Percentiles rank a stretch among this genome's conserved stretches.
These are phyloP conservation scores for Houttuynia cordata DNA, from an alignment of 164 flowering plant species.

Conservation along the genomic window DNA sequence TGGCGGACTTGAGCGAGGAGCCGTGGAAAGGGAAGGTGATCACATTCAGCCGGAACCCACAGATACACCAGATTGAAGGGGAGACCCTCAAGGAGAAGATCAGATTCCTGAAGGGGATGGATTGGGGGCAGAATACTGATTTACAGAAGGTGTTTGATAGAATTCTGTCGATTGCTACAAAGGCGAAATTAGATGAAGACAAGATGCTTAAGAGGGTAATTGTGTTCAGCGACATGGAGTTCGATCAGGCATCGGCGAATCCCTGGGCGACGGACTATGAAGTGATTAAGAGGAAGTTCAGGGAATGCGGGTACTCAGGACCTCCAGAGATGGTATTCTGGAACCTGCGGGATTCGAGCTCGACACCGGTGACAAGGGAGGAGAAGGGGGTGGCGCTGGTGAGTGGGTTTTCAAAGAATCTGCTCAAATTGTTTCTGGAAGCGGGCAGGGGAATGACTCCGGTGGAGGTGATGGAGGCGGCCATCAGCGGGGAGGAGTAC, in stretches of 20 bases:
- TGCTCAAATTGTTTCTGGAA: conserved; percentile 34
- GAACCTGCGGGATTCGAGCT: conserved; percentile 30
- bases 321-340: conserved; percentile 49
- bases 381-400: conserved; percentile 41
- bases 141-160: conserved; percentile 27
- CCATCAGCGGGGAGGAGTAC: conserved; percentile 27
- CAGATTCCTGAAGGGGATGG: conserved; percentile 12
- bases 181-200: conserved; percentile 10
- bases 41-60: conserved; percentile 19
- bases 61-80: conserved; percentile 16
- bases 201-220: conserved; percentile 34
- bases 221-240: conserved; percentile 65
- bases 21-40: conserved; percentile 30
- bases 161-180: conserved; percentile 13
- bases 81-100: conserved; percentile 10
- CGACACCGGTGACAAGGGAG: conserved; percentile 28
- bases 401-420: conserved; percentile 49
- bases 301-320: conserved; percentile 16
- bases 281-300: conserved; percentile 26
- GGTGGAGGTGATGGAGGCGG: conserved; percentile 27
- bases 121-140: conserved; percentile 21
- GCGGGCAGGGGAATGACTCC: conserved; percentile 24
- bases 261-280: conserved; percentile 45
- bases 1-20: conserved; percentile 20
- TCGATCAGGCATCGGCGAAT: conserved; percentile 29